These are phyloP conservation scores for Stagonosporopsis rhizophila DNA, from an alignment of 2,329 filamentous ascomycete species.

Conservation along the genomic window DNA sequence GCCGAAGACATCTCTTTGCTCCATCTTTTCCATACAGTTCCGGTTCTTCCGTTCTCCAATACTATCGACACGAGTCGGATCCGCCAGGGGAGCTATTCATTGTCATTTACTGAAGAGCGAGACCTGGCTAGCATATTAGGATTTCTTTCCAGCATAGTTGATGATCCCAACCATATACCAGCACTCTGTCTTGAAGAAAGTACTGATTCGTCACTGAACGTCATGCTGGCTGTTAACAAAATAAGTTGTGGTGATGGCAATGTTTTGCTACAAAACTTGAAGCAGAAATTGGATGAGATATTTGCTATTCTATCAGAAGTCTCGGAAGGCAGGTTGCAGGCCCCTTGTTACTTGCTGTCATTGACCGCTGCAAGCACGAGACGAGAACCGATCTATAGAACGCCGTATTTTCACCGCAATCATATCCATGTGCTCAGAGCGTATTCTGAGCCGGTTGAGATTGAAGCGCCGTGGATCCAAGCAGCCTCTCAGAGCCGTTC, in stretches of 20 bases:
- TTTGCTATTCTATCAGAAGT: background rate
- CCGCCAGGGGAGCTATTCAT: background rate
- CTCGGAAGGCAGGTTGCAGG: background rate
- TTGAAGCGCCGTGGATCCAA: background rate
- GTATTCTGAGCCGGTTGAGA: background rate
- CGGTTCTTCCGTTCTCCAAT: background rate
- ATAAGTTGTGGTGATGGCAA: background rate
- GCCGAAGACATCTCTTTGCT: background rate
- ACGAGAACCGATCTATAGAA: background rate
- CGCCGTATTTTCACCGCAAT: background rate
- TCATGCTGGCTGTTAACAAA: background rate
- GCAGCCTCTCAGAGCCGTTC: background rate
- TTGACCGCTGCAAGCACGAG: background rate
- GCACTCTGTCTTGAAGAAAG: background rate
- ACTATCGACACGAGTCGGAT: background rate
- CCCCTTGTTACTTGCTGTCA: background rate
- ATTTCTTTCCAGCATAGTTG: background rate
- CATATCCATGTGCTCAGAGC: background rate
- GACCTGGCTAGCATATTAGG: background rate
- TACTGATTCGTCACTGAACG: background rate
- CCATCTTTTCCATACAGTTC: background rate
- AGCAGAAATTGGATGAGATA: background rate
- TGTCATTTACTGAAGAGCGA: background rate
- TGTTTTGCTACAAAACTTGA: background rate
- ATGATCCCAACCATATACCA: background rate